Percentiles rank a stretch among this genome's conserved stretches.
Evolutionary conservation across 768 basidiomycete species (phyloP).

Genomic region (Tricholoma sp.): DNA sequence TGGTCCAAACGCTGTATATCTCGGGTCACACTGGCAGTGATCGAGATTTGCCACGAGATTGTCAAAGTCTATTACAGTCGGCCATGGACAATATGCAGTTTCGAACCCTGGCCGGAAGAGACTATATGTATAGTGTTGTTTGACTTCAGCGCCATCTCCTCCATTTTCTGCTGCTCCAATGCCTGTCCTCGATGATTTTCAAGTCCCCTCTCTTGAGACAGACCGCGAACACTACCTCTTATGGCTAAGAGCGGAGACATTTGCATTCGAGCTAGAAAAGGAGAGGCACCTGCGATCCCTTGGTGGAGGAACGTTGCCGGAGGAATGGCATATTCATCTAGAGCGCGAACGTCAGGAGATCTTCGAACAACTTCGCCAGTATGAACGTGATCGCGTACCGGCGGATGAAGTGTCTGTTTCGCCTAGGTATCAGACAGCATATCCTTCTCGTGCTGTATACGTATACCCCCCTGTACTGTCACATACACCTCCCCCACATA

Average conservation of each 20-base stretch:
- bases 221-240: too few species aligned
- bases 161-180: too few species aligned
- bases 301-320: neutral
- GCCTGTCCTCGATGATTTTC: too few species aligned
- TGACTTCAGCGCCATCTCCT: too few species aligned
- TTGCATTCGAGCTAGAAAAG: neutral
- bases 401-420: neutral
- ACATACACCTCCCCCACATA: neutral
- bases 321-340: neutral
- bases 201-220: too few species aligned
- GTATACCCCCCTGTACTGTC: neutral
- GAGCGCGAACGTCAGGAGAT: neutral
- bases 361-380: neutral
- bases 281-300: neutral
- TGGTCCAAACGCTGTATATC: too few species aligned
- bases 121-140: too few species aligned
- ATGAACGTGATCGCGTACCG: neutral
- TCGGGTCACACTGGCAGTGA: too few species aligned
- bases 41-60: too few species aligned
- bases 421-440: neutral
- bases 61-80: too few species aligned
- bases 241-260: neutral
- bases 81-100: too few species aligned
- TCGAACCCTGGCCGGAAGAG: too few species aligned
- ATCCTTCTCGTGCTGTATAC: neutral